Evolutionary conservation across 768 basidiomycete species (phyloP).

Genomic region (Boletus rubroflammeus): DNA sequence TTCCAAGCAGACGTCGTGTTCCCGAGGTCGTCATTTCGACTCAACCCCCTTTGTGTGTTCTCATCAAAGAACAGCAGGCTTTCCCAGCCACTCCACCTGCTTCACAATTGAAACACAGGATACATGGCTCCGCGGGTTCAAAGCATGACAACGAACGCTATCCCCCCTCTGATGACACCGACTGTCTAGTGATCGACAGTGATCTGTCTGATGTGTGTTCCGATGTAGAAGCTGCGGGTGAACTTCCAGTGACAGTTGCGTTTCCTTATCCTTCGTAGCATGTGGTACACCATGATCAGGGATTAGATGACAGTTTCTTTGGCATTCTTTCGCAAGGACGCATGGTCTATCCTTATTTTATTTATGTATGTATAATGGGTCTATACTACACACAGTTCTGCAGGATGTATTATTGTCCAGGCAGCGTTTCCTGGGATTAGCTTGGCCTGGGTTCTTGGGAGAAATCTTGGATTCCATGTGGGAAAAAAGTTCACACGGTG

Average conservation of each 20-base stretch:
- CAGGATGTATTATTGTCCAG: neutral
- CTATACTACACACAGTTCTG: conserved; percentile 1
- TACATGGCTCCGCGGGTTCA: conserved; percentile 14
- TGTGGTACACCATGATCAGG: conserved; percentile 3
- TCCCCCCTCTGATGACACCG: conserved; percentile 24
- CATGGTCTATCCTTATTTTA: conserved; percentile 32
- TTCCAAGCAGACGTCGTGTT: conserved; percentile 9
- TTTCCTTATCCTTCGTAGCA: conserved; percentile 17
- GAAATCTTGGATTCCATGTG: neutral
- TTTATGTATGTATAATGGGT: conserved; percentile 20
- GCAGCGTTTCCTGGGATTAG: neutral
- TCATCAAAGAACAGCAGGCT: conserved; percentile 12
- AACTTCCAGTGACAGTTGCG: conserved; percentile 20
- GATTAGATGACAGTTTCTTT: conserved; percentile 9
- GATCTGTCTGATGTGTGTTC: conserved; percentile 27
- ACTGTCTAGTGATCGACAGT: conserved; percentile 11
- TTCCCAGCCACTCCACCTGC: conserved; percentile 20
- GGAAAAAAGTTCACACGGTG: conserved; percentile 22
- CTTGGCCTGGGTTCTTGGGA: no score
- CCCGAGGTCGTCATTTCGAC: conserved; percentile 24
- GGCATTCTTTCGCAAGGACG: conserved; percentile 10
- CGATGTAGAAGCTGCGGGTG: conserved; percentile 22
- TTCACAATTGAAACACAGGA: conserved; percentile 23
- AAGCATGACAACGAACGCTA: conserved; percentile 19
- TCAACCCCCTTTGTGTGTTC: conserved; percentile 5